These are phyloP conservation scores for Arthrobotrys iridis DNA, from an alignment of 2,329 filamentous ascomycete species.

Conservation along the genomic window DNA sequence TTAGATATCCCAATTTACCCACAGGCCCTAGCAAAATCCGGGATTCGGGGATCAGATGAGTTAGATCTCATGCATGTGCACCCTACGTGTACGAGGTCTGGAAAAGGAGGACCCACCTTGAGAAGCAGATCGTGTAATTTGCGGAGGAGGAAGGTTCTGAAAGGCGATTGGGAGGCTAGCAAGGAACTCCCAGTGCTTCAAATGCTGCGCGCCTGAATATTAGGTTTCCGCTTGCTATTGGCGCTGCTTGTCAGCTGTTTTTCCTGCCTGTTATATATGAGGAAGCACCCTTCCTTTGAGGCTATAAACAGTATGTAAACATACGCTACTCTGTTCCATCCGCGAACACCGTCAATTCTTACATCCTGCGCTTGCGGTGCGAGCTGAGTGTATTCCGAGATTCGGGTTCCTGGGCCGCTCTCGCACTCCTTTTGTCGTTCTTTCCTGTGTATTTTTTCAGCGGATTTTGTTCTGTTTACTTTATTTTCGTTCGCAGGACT, in stretches of 20 bases:
- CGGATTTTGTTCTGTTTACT: background rate
- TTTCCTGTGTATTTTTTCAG: background rate
- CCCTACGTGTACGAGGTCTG: too few species aligned
- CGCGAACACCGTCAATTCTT: too few species aligned
- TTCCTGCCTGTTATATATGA: background rate
- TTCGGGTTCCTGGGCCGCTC: background rate
- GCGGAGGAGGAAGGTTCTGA: background rate
- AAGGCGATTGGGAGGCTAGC: background rate
- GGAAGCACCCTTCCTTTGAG: background rate
- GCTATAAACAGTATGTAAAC: background rate
- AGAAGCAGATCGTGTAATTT: background rate
- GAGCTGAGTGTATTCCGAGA: slow-evolving; percentile 5
- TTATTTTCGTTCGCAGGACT: background rate
- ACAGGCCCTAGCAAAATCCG: background rate
- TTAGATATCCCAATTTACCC: background rate
- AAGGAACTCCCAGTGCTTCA: background rate
- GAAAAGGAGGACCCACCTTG: background rate
- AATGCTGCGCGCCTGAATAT: background rate
- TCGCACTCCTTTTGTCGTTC: background rate
- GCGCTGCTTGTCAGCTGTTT: background rate
- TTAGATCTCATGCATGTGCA: too few species aligned
- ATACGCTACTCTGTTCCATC: background rate
- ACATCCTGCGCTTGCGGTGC: background rate
- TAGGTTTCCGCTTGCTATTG: background rate
- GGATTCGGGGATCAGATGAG: background rate